These are phyloP conservation scores for Plasmodium falciparum DNA, from an alignment of 169 alveolate genomes.

Conservation along the genomic window DNA sequence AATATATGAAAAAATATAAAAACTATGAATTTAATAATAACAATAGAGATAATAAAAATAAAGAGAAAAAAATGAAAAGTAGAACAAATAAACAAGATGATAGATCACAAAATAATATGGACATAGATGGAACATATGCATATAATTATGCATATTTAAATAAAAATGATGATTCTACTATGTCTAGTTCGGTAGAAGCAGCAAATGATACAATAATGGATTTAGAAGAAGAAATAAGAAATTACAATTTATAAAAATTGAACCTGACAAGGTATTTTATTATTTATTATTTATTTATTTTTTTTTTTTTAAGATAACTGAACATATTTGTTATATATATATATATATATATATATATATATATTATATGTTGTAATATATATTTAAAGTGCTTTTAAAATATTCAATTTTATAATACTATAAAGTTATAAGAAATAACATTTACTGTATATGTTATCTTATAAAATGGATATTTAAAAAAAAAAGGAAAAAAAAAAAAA, in stretches of 20 bases:
- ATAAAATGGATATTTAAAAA: neutral
- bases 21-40: conserved; percentile 2
- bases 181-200: conserved; percentile 41
- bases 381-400: neutral
- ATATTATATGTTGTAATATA: neutral
- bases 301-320: neutral
- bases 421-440: no score
- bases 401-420: no score
- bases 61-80: neutral
- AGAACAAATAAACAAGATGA: neutral
- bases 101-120: neutral
- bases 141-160: conserved; percentile 65
- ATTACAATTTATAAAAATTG: conserved; percentile 10
- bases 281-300: neutral
- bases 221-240: conserved; percentile 66
- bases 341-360: conserved; percentile 3
- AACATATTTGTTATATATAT: neutral
- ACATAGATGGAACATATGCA: conserved; percentile 62
- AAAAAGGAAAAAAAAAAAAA: neutral
- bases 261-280: neutral
- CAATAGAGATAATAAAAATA: neutral
- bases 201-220: conserved; percentile 62
- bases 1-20: neutral
- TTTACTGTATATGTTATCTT: no score
- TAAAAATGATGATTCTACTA: conserved; percentile 34